A percentile compares a stretch with the other conserved stretches of the same genome.
phyloP scores from a whole-genome alignment of 805 yeast species.

The Pichia californica region DNA sequence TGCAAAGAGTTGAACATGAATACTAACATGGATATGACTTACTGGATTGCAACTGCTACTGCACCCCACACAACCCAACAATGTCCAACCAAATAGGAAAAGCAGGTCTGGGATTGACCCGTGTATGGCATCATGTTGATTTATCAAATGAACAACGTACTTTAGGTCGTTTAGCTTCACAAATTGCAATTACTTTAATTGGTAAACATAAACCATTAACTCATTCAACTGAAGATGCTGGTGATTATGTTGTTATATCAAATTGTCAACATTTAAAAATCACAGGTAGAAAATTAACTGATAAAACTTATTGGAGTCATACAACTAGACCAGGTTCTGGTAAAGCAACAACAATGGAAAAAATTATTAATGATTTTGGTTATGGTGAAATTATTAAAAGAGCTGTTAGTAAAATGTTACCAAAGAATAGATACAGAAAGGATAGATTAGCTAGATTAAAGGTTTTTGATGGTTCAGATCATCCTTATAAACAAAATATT shows the following conservation, averaged over 20 bases:
- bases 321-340: constrained; percentile 86
- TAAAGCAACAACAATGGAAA: constrained; percentile 75
- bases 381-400: constrained; percentile 76
- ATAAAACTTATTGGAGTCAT: constrained; percentile 85
- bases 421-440: constrained; percentile 80
- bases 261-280: constrained; percentile 76
- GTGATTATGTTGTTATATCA: constrained; percentile 95
- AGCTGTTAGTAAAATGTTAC: constrained; percentile 96
- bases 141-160: constrained; percentile 78
- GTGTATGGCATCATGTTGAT: constrained; percentile 96
- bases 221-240: constrained; percentile 75
- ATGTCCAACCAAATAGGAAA: constrained; percentile 46
- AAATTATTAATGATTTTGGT: constrained; percentile 70
- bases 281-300: constrained; percentile 79
- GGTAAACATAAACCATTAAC: constrained; percentile 97
- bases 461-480: constrained; percentile 80
- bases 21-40: too few species aligned
- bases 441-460: constrained; percentile 77
- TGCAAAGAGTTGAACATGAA: too few species aligned
- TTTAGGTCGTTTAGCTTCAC: constrained; percentile 85
- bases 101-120: constrained; percentile 46
- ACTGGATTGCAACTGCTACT: too few species aligned
- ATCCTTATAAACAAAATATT: constrained; percentile 79
- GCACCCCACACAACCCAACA: background rate
- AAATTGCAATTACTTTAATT: constrained; percentile 79